Evolutionary conservation across 1,284 basidiomycete genomes (phyloP).

Genomic region (Naganishia sp.): DNA sequence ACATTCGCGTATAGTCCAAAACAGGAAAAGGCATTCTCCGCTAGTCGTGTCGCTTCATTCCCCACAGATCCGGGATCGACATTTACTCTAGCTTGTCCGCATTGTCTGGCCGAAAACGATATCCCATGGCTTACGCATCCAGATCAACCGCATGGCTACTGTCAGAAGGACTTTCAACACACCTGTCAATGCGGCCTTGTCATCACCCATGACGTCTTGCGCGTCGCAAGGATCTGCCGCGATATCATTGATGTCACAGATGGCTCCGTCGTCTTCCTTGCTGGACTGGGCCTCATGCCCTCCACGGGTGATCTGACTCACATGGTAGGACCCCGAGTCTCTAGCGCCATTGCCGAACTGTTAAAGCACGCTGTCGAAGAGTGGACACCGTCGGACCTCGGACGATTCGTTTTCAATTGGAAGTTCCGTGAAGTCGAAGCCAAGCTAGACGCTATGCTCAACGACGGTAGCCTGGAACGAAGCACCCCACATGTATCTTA

Average conservation of each 20-base stretch:
- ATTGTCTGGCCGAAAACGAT: slow-evolving; percentile 12
- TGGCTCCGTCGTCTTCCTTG: slow-evolving; percentile 34
- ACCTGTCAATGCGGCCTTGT: slow-evolving; percentile 26
- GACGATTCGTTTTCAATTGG: background rate
- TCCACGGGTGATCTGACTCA: slow-evolving; percentile 18
- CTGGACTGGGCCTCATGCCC: slow-evolving; percentile 27
- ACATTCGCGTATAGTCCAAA: slow-evolving; percentile 23
- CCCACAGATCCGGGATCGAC: slow-evolving; percentile 19
- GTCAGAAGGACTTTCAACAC: slow-evolving; percentile 26
- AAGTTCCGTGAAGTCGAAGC: slow-evolving; percentile 1
- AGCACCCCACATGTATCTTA: background rate
- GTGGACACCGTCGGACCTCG: slow-evolving; percentile 5
- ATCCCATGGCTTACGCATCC: slow-evolving; percentile 27
- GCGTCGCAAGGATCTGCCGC: slow-evolving; percentile 59
- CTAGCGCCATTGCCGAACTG: background rate
- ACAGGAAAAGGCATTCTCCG: background rate
- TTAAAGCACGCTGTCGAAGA: background rate
- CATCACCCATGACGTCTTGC: slow-evolving; percentile 35
- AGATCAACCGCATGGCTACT: slow-evolving; percentile 16
- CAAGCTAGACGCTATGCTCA: slow-evolving; percentile 2
- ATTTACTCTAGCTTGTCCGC: slow-evolving; percentile 32
- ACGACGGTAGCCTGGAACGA: slow-evolving; percentile 8
- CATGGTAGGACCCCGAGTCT: background rate
- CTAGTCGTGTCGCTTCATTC: slow-evolving; percentile 14
- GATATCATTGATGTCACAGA: slow-evolving; percentile 67